phyloP scores from a whole-genome alignment of 106 monocot genomes.

The Allium cepa region DNA sequence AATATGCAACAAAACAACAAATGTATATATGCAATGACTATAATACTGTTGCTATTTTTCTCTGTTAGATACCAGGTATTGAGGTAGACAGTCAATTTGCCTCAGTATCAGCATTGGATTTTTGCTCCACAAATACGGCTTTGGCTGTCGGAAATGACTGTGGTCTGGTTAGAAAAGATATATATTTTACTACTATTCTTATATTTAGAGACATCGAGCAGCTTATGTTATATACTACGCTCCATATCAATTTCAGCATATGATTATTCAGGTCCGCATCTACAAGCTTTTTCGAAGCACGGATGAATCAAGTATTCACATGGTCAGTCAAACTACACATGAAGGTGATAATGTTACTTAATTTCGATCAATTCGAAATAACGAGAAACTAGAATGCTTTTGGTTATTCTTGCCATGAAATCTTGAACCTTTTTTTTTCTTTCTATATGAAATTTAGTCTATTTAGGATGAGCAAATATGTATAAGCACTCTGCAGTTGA shows the following conservation, averaged over 20 bases:
- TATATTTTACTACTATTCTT: neutral
- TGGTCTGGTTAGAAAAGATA: constrained; percentile 68
- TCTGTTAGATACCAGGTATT: constrained; percentile 33
- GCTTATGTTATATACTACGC: neutral
- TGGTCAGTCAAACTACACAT: constrained; percentile 52
- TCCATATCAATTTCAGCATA: neutral
- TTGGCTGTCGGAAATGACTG: constrained; percentile 72
- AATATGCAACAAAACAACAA: no score
- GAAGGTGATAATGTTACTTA: constrained; percentile 46
- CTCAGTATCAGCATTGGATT: constrained; percentile 65
- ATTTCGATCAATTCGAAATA: no score
- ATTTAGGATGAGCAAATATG: no score
- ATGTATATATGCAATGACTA: no score
- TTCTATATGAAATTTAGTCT: no score
- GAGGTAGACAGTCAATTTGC: constrained; percentile 38
- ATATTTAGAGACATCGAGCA: neutral
- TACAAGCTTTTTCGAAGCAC: constrained; percentile 49
- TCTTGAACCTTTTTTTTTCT: no score
- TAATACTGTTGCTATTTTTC: neutral
- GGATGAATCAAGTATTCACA: constrained; percentile 39
- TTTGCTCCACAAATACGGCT: constrained; percentile 45
- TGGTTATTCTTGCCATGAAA: no score
- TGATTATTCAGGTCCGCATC: constrained; percentile 50
- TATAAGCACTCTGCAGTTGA: no score
- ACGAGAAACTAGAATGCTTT: no score